A percentile compares a stretch with the other conserved stretches of the same genome.
Conservation (phyloP, 768 basidiomycete species). For the Tephrocybe sp. region DNA sequence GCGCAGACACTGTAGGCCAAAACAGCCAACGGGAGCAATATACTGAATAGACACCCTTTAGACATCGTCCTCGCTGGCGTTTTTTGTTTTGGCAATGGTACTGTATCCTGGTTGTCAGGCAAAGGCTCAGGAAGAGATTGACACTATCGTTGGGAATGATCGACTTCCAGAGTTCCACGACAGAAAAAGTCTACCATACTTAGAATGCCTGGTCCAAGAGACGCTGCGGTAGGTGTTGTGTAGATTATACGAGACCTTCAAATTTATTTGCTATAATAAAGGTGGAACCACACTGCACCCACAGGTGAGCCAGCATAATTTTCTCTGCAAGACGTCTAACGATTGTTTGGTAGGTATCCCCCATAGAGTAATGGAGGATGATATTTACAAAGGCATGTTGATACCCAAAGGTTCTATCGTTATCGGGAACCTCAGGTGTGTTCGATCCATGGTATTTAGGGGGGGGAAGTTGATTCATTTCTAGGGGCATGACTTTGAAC, state of each 20-base stretch:
- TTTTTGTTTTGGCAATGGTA: constrained; percentile 28
- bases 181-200: constrained; percentile 20
- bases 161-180: constrained; percentile 27
- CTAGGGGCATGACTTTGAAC: constrained; percentile 17
- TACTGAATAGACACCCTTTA: background rate
- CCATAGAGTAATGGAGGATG: constrained; percentile 17
- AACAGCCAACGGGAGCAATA: background rate
- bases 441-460: background rate
- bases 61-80: constrained; percentile 24
- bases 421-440: constrained; percentile 16
- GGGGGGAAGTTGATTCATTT: background rate
- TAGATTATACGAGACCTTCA: too few species aligned
- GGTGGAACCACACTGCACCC: constrained; percentile 11
- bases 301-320: constrained; percentile 1
- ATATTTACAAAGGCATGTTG: constrained; percentile 18
- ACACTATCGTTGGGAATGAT: constrained; percentile 21
- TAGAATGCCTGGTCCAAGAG: constrained; percentile 20
- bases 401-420: constrained; percentile 16
- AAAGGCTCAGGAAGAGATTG: constrained; percentile 29
- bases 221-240: constrained; percentile 9
- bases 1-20: constrained; percentile 17
- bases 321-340: background rate
- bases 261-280: too few species aligned
- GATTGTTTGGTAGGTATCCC: constrained; percentile 12
- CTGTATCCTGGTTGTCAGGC: constrained; percentile 26